Evolutionary conservation across 2,329 filamentous ascomycete species (phyloP).

Genomic region (Plectosphaerella plurivora): DNA sequence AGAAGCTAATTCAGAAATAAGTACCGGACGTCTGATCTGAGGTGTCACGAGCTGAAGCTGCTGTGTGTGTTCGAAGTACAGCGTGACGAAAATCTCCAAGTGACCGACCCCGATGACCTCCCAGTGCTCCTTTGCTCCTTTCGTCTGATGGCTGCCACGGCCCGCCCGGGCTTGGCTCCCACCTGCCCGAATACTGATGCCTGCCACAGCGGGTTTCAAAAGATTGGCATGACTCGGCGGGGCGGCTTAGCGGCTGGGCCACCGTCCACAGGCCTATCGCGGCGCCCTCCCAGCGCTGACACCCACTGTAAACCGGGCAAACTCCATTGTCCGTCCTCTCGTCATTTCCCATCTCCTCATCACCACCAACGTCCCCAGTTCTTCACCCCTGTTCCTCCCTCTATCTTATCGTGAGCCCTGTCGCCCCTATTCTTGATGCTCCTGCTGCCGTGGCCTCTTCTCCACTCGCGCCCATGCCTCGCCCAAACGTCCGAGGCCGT

Average conservation of each 20-base stretch:
- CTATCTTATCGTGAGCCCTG: neutral
- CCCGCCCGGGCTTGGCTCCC: neutral
- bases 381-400: too few species aligned
- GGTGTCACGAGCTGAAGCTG: too few species aligned
- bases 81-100: neutral
- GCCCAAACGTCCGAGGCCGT: neutral
- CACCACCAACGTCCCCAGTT: too few species aligned
- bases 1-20: neutral
- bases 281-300: too few species aligned
- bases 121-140: neutral
- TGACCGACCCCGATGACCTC: neutral
- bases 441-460: neutral
- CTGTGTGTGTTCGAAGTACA: too few species aligned
- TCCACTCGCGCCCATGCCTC: conserved; percentile 14
- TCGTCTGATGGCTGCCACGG: too few species aligned
- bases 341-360: too few species aligned
- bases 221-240: neutral
- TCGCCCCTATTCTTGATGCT: neutral
- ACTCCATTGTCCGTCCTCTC: too few species aligned
- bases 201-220: neutral
- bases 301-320: too few species aligned
- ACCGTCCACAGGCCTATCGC: too few species aligned
- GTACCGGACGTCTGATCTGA: too few species aligned
- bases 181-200: neutral
- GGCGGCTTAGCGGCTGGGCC: neutral